Base-by-base conservation (phyloP, 352 stramenopile genomes). In the Peronospora belbahrii region DNA sequence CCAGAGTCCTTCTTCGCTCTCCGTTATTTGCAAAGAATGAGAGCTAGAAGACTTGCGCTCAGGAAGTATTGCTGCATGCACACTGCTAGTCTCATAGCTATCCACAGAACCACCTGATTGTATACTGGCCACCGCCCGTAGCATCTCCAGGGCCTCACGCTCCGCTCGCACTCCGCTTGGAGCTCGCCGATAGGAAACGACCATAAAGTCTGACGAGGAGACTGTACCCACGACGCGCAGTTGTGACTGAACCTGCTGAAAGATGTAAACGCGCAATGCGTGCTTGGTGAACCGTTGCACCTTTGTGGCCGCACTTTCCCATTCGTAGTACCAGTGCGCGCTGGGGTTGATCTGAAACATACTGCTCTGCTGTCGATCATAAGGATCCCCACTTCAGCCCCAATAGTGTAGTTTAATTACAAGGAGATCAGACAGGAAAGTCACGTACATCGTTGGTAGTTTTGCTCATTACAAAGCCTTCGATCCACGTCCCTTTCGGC, bases 241-340 rank as follows among this genome's bases (percentile, higher is more conserved):
- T 23, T 65, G 42, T 0, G 47, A 37, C 35, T 56, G 39, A 2
- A 46, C 17, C 2, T 45, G 54, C 55, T 78, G 47, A 31, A 84
- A 67, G 2, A 83, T 59, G 43, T 84, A 86, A 23, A 70, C 65
- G 2, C 64, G 56, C 19, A 86, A 61, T 22, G 78, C 65, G 48
- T 84, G 74, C 46, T 77, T 72, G 11, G 62, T 83, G 47, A 82
- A 78, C 7, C 74, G 65, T 38, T 83, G 72, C 2, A 65, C 65
- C 46, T 83, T 84, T 11, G 60, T 86, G 30, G 70, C 69, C 1
- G 58, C 74, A 40, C 70, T 84, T 33, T 81, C 74, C 72, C 74
- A 86, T 24, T 83, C 62, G 56, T 86, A 86, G 52, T 84, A 86
- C 74, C 74, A 86, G 13, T 70, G 52, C 13, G 68, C 70, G 13